phyloP scores from a whole-genome alignment of 768 basidiomycete species.

The Termitomyces sp. region DNA sequence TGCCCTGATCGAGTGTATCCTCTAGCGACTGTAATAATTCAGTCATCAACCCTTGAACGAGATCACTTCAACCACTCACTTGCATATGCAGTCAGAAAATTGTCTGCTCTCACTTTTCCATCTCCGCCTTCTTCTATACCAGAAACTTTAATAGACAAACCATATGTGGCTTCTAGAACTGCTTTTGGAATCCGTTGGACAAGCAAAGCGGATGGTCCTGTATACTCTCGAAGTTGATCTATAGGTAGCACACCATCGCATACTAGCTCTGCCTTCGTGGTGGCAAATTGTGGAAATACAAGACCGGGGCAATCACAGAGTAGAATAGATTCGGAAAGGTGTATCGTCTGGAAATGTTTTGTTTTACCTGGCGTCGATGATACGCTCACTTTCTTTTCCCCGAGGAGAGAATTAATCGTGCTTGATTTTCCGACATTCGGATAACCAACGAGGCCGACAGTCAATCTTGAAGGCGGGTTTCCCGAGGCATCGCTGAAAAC shows the following conservation, averaged over 20 bases:
- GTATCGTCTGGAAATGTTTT: constrained; percentile 98
- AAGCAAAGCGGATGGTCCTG: constrained; percentile 78
- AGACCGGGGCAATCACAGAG: constrained; percentile 98
- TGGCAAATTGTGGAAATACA: constrained; percentile 98
- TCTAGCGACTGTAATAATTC: constrained; percentile 67
- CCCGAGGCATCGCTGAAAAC: constrained; percentile 59
- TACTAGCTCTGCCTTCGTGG: constrained; percentile 92
- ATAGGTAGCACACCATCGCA: constrained; percentile 97
- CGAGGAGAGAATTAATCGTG: constrained; percentile 93
- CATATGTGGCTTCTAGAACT: constrained; percentile 89
- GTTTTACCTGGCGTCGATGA: constrained; percentile 98
- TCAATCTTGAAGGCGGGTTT: constrained; percentile 59
- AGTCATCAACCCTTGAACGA: constrained; percentile 11
- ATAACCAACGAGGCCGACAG: constrained; percentile 93
- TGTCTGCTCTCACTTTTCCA: constrained; percentile 68
- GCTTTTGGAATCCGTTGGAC: constrained; percentile 75
- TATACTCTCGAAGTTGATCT: constrained; percentile 94
- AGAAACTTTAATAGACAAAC: constrained; percentile 65
- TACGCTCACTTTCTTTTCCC: constrained; percentile 97
- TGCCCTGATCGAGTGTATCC: constrained; percentile 92
- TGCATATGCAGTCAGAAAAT: constrained; percentile 87
- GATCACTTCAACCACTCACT: constrained; percentile 51
- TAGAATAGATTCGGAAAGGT: constrained; percentile 81
- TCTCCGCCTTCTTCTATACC: constrained; percentile 82
- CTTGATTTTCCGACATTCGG: constrained; percentile 99